A percentile compares a stretch with the other conserved stretches of the same genome.
These are phyloP conservation scores for Trichoderma pleuroti DNA, from an alignment of 2,329 filamentous ascomycete species.

Conservation along the genomic window DNA sequence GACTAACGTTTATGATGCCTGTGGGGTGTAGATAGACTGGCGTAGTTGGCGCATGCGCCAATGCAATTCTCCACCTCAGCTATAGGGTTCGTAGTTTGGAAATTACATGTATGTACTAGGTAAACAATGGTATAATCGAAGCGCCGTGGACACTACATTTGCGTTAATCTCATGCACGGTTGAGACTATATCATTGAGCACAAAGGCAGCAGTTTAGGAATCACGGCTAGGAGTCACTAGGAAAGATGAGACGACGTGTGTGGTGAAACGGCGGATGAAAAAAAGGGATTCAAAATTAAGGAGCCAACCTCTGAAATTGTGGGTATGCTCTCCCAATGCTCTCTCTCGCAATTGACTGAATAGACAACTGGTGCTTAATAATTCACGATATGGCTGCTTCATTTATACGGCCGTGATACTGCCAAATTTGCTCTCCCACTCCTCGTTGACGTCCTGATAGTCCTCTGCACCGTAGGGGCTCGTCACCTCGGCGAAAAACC, in stretches of 20 bases:
- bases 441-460: constrained; percentile 51
- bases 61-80: neutral
- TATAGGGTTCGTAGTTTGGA: neutral
- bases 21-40: neutral
- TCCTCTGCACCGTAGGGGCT: constrained; percentile 58
- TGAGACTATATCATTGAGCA: neutral
- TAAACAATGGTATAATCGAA: neutral
- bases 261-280: neutral
- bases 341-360: neutral
- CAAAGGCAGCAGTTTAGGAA: neutral
- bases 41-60: neutral
- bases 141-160: neutral
- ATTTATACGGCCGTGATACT: neutral
- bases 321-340: neutral
- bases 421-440: constrained; percentile 42
- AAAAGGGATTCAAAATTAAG: neutral
- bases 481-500: constrained; percentile 49
- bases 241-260: neutral
- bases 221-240: neutral
- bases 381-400: neutral
- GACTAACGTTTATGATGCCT: too few relatives aligned
- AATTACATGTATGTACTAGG: neutral
- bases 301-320: neutral
- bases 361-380: neutral
- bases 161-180: neutral